Evolutionary conservation across 305 asterid species (phyloP), one percentile per base, ranked within the genome.

Genomic region (Fraxinus greggii): DNA sequence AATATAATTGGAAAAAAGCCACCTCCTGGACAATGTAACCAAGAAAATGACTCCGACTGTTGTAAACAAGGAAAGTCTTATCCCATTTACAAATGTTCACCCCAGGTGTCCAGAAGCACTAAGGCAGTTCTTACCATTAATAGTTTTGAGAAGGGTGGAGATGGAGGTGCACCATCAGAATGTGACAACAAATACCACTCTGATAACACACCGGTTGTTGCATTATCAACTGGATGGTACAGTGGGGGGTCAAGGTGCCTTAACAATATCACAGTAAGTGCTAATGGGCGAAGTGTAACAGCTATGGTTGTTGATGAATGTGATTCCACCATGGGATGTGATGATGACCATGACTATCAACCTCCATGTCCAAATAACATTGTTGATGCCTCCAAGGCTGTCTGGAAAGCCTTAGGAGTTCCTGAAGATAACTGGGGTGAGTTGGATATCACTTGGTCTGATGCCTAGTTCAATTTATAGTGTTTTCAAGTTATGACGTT

Each of bases 351-450:
- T 32, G 81, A 75, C 23, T 79, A 76, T 75, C 86, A 82, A 32
- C 79, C 74, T 8, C 85, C 85, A 19, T 86, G 88, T 19, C 79
- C 76, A 0, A 76, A 75, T 70, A 81, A 84, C 80, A 86, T 84
- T 10, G 84, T 84, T 54, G 89, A 84, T 78, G 89, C 82, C 5
- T 86, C 89, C 2, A 81, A 84, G 76, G 83, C 85, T 23, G 89
- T 86, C 24, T 79, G 87, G 86, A 40, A 75, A 45, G 89, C 87
- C 51, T 83, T 81, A 45, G 81, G 83, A 23, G 78, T 83, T 7
- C 80, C 83, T 0, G 84, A 76, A 21, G 82, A 81, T 63, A 63
- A 75, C 5, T 81, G 77, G 83, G 86, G 88, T 0, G 82, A 79
- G 21, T 29, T 67, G 80, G 67, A 76, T 17, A 79, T 85, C 13